phyloP scores from a whole-genome alignment of 208 protist species.

The Entamoeba moshkovskii region DNA sequence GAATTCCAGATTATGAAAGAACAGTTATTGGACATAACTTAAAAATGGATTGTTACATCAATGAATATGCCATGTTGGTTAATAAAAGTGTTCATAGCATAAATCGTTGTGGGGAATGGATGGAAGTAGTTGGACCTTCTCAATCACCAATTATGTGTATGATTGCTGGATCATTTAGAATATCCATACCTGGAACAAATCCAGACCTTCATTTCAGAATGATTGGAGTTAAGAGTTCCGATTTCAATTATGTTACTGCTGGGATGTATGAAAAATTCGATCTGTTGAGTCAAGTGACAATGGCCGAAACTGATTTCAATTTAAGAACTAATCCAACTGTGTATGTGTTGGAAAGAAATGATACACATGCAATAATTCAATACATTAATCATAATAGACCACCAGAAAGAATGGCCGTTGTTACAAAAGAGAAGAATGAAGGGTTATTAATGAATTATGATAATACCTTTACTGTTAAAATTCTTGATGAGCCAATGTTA shows the following conservation, averaged over 20 bases:
- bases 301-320: not conserved
- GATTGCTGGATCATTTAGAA: not conserved
- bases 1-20: not conserved
- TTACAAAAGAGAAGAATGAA: not conserved
- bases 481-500: not conserved
- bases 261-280: too few relatives aligned
- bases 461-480: not conserved
- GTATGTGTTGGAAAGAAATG: not conserved
- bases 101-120: not conserved
- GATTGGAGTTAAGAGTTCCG: not conserved
- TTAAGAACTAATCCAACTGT: not conserved
- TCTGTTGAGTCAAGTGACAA: not conserved
- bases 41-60: not conserved
- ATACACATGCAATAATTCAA: not conserved
- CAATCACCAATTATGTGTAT: not conserved
- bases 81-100: not conserved
- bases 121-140: not conserved
- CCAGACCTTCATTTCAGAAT: not conserved
- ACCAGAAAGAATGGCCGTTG: not conserved
- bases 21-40: not conserved
- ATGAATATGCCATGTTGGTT: not conserved
- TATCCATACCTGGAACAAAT: not conserved
- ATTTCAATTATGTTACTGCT: not conserved
- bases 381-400: not conserved
- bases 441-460: not conserved